Base-by-base conservation (phyloP, 78 protist species). In the Speleostelium caveatum region DNA sequence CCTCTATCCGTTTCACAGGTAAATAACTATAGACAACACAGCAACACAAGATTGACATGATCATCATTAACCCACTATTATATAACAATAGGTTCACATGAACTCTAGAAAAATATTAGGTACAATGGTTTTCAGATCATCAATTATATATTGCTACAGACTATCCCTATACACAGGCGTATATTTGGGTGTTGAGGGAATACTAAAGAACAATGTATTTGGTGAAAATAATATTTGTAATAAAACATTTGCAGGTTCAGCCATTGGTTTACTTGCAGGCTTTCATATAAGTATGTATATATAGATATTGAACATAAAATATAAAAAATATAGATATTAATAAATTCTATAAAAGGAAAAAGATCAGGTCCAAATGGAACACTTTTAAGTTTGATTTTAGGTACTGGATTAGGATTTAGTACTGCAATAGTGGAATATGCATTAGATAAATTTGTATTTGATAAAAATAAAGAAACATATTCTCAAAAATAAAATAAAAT, bases 1-100 rank as follows among this genome's bases (percentile, higher is more conserved):
- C 89, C 89, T 30, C 56, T 80, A 41, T 41, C 65, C 22, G 42
- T 60, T 8, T 80, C 89, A 80, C 36, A 58, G 16, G 89, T 80
- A 68, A 3, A 42, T 45, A 17, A 8, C 10, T 14, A 45, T 10
- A 14, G 10, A 14, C 10, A 14, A 45, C 6, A 45, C 53, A 45
- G 10, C 6, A 45, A 14, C 6, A 45, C 53, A 6, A 45, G n/a
- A 45, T 10, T 45, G n/a, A 14, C 53, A 24, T 42, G 10, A 62
- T 36, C 10, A 17, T 7, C 12, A 62, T 32, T 36, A 62, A 33
- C 30, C 10, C 12, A 35, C 14, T 62, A 28, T 35, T 16, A 21
- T 32, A 21, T 2, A 24, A 36, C 2, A 42, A 41, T 51, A 78
- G 89, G 26, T 80, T 28, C 59, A 68, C 38, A 53, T 68, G 63